A percentile compares a stretch with the other conserved stretches of the same genome.
Evolutionary conservation across 1,284 basidiomycete species (phyloP).

Genomic region (Cryptococcus sp.): DNA sequence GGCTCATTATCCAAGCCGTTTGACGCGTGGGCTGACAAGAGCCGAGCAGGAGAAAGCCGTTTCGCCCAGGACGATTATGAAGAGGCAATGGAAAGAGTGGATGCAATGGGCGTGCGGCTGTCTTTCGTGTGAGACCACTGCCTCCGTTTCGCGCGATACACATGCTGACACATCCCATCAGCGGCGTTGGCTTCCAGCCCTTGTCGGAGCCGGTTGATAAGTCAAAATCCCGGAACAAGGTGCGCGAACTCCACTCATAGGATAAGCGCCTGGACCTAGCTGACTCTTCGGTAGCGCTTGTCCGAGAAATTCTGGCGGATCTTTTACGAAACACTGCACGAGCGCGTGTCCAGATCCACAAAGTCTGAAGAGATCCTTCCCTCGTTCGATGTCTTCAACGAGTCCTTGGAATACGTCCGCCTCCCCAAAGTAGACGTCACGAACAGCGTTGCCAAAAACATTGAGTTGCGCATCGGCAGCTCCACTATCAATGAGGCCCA

Average conservation of each 20-base stretch:
- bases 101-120: slow-evolving; percentile 64
- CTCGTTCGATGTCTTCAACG: neutral
- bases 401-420: neutral
- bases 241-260: slow-evolving; percentile 7
- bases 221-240: slow-evolving; percentile 31
- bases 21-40: slow-evolving; percentile 46
- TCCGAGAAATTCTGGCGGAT: slow-evolving; percentile 74
- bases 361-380: neutral
- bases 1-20: slow-evolving; percentile 63
- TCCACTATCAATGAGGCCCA: slow-evolving; percentile 61
- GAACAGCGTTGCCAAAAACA: slow-evolving; percentile 50
- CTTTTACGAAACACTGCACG: slow-evolving; percentile 54
- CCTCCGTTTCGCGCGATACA: neutral
- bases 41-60: slow-evolving; percentile 34
- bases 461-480: slow-evolving; percentile 58
- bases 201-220: slow-evolving; percentile 36
- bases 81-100: slow-evolving; percentile 62
- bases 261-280: neutral
- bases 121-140: slow-evolving; percentile 54
- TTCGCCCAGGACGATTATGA: slow-evolving; percentile 59
- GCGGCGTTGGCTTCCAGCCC: slow-evolving; percentile 39
- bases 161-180: slow-evolving; percentile 6
- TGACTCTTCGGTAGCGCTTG: slow-evolving; percentile 53
- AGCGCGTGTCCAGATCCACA: slow-evolving; percentile 39
- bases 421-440: slow-evolving; percentile 15